Percentiles rank a stretch among this genome's conserved stretches.
phyloP scores from a whole-genome alignment of 371 early-diverging fungal species.

The Circinella umbellata region DNA sequence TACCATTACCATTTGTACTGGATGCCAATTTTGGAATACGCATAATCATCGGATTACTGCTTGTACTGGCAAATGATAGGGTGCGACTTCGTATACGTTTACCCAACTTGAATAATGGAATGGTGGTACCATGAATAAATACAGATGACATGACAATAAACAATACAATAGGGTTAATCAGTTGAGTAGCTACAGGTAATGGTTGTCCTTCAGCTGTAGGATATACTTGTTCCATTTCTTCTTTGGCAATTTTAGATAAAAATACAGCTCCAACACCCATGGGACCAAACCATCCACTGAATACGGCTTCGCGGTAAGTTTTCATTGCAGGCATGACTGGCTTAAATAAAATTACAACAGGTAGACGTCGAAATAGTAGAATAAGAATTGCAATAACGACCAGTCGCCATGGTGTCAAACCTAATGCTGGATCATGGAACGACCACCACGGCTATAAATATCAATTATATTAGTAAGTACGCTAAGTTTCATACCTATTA shows the following conservation, averaged over 20 bases:
- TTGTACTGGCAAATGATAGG: conserved; percentile 39
- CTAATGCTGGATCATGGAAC: conserved; percentile 56
- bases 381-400: conserved; percentile 70
- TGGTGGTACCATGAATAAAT: conserved; percentile 84
- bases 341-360: conserved; percentile 72
- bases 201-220: conserved; percentile 26
- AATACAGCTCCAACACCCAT: conserved; percentile 88
- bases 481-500: too few species aligned
- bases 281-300: conserved; percentile 98
- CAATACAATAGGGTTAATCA: conserved; percentile 68
- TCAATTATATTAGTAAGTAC: not conserved
- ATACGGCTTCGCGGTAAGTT: conserved; percentile 81
- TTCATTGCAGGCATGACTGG: conserved; percentile 75
- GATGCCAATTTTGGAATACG: conserved; percentile 22
- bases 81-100: conserved; percentile 47
- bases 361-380: conserved; percentile 84
- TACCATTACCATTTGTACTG: too few species aligned
- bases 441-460: conserved; percentile 69
- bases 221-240: conserved; percentile 46
- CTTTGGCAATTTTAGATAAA: conserved; percentile 68
- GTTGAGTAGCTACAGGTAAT: conserved; percentile 30
- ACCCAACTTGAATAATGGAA: conserved; percentile 72
- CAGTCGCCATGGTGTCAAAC: conserved; percentile 69
- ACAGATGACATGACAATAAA: conserved; percentile 83
- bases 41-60: conserved; percentile 33